Percentiles rank a stretch among this genome's conserved stretches.
phyloP scores from a whole-genome alignment of 1,139 yeast genomes.

The Saccharomyces hybrid region DNA sequence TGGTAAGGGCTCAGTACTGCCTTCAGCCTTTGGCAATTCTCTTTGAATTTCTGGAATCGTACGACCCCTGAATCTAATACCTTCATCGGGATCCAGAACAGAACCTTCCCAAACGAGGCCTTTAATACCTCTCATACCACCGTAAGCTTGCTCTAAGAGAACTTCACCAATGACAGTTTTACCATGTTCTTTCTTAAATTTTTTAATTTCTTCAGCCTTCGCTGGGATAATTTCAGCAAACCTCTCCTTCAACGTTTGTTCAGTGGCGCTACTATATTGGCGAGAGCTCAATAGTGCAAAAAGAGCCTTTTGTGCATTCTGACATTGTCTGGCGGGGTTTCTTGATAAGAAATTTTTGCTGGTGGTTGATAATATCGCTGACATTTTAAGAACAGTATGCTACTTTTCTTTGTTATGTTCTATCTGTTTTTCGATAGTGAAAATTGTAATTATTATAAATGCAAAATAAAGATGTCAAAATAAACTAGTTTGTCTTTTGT shows the following conservation, averaged over 20 bases:
- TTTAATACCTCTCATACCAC: conserved; percentile 99
- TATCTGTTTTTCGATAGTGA: neutral
- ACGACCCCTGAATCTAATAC: conserved; percentile 96
- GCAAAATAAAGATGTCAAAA: neutral
- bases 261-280: conserved; percentile 7
- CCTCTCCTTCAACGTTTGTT: conserved; percentile 76
- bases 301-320: neutral
- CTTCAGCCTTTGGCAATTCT: conserved; percentile 84
- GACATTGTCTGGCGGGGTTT: neutral
- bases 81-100: conserved; percentile 95
- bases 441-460: too few relatives aligned
- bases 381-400: neutral
- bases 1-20: conserved; percentile 65
- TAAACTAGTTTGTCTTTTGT: neutral
- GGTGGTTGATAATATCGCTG: neutral
- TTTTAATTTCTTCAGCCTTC: conserved; percentile 86
- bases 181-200: conserved; percentile 83
- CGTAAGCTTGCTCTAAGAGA: conserved; percentile 91
- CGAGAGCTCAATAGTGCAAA: neutral
- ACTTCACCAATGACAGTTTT: conserved; percentile 89
- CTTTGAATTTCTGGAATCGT: conserved; percentile 93
- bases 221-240: conserved; percentile 89
- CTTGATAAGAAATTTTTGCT: neutral
- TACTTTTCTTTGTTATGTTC: neutral
- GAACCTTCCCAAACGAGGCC: conserved; percentile 99